phyloP scores from a whole-genome alignment of 768 basidiomycete species.

The Coprinopsis sp. region DNA sequence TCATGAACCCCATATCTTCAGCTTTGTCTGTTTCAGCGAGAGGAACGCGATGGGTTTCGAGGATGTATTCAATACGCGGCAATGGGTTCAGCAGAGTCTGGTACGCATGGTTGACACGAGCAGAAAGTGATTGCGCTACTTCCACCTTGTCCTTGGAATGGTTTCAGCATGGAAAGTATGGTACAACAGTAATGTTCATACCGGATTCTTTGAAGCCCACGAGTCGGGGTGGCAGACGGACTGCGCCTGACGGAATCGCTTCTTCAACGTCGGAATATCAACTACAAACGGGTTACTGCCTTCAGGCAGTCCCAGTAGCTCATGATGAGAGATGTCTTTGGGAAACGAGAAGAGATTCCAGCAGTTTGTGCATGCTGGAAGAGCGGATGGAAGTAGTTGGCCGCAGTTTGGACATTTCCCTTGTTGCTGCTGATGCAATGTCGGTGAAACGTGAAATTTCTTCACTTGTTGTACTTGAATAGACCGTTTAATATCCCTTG shows the following conservation, averaged over 20 bases:
- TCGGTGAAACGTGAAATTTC: no score
- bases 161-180: conserved; percentile 7
- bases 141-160: conserved; percentile 46
- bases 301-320: conserved; percentile 60
- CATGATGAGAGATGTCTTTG: conserved; percentile 53
- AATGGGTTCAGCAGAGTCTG: conserved; percentile 69
- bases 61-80: conserved; percentile 75
- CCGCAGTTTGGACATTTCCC: conserved; percentile 60
- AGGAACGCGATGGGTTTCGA: conserved; percentile 53
- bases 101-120: conserved; percentile 80
- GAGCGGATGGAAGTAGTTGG: conserved; percentile 49
- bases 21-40: conserved; percentile 67
- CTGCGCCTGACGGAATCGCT: conserved; percentile 68
- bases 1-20: conserved; percentile 66
- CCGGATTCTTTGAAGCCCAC: conserved; percentile 66
- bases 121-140: conserved; percentile 63
- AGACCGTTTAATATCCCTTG: no score
- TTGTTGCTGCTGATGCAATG: not conserved
- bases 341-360: conserved; percentile 59
- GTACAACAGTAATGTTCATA: conserved; percentile 25
- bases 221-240: conserved; percentile 81
- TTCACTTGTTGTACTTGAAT: no score
- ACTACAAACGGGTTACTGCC: conserved; percentile 68
- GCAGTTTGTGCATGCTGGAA: conserved; percentile 78
- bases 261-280: conserved; percentile 54